Base-by-base conservation (phyloP, 2,329 filamentous ascomycete species). In the Fusarium chaquense region DNA sequence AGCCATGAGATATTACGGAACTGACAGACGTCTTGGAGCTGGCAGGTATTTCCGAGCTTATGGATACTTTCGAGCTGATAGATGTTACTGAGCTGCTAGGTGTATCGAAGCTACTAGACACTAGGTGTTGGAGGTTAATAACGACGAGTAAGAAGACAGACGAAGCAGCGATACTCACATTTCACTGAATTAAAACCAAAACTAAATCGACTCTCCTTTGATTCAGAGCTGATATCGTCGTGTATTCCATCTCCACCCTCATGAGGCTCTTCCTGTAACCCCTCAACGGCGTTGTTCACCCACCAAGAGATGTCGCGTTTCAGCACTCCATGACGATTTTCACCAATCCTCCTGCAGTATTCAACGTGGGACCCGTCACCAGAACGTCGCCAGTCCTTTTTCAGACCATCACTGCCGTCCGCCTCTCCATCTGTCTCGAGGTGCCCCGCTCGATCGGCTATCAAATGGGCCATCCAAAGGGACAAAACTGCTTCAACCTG, bases 401-500 rank as follows among this genome's bases (percentile, higher is more conserved):
- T 11, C 9, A 5, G 18, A 2, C 1, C 18, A 11, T n/a, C 11
- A 2, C 9, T 6, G 2, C 2, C 11, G 8, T 11, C 35, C 18
- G 11, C 2, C 1, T n/a, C 8, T n/a, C 18, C 1, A 10, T n/a
- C 4, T n/a, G 35, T 18, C 4, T n/a, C 18, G 3, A 36, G 35
- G n/a, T n/a, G n/a, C n/a, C n/a, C n/a, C 9, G 2, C 18, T 2
- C 36, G 18, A 0, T 0, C 3, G 1, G 36, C 36, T 1, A n/a
- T 13, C 36, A 10, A 38, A 20, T 38, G 36, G 6, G 36, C n/a
- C 36, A 38, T 4, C 36, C 36, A 38, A 1, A 38, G 36, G 1
- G 36, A 38, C 0, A 38, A 4, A 13, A 38, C 13, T 13, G 36
- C 36, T 7, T 38, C 3, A 7, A 38, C 5, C 6, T 38, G n/a